Base-by-base conservation (phyloP, 1,284 basidiomycete species). In the Naganishia cerealis region DNA sequence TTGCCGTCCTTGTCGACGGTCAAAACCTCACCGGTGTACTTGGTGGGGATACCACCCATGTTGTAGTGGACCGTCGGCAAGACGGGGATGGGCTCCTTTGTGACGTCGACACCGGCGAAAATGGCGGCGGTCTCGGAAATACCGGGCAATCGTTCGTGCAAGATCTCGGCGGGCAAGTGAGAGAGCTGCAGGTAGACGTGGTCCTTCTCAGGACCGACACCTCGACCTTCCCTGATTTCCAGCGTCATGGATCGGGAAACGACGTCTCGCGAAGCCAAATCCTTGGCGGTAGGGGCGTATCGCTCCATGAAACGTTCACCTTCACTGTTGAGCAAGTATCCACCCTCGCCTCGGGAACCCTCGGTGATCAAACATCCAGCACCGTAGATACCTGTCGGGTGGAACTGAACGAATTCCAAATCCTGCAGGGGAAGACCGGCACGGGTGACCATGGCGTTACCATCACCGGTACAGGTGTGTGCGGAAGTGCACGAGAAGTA, bases 301-400 rank as follows among this genome's bases (percentile, higher is more conserved):
- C 95, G 92, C 83, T 99, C 95, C 96, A 99, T 99, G 86, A 99
- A 99, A 72, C 96, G 91, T 83, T 99, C 96, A 81, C 96, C 96
- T 85, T 98, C 91, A 12, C 93, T 93, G 85, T 99, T 99, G 80
- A 99, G 85, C 73, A 99, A 85, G 83, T 99, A 99, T 74, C 96
- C 96, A 84, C 96, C 96, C 83, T 99, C 96, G 80, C 96, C 96
- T 82, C 96, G 93, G 74, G 95, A 97, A 74, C 94, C 94, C 85
- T 99, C 95, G 36, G 95, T 99, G 81, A 99, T 99, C 73, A 99
- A 85, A 82, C 96, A 99, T 67, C 96, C 96, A 73, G 96, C 95
- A 76, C 96, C 96, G 81, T 99, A 99, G 78, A 99, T 99, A 84
- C 96, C 96, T 57, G 96, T 98, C 10, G 96, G 96, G 82, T 99